These are phyloP conservation scores for Aurinia saxatilis DNA, from an alignment of 345 rosid species.

Conservation along the genomic window DNA sequence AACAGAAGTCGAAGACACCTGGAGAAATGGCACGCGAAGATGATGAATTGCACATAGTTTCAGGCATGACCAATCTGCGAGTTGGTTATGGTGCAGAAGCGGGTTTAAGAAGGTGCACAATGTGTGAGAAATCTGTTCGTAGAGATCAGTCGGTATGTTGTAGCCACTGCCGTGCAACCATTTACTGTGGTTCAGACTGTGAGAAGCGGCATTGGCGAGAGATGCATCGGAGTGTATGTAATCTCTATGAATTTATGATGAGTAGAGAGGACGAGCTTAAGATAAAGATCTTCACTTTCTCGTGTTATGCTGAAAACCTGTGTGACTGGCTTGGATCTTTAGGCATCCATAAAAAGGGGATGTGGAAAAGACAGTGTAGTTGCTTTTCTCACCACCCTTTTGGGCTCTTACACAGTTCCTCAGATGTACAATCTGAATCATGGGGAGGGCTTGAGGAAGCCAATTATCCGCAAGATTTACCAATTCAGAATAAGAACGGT, in stretches of 20 bases:
- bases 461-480: conserved; percentile 41
- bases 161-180: conserved; percentile 41
- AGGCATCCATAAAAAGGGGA: conserved; percentile 48
- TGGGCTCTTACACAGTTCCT: conserved; percentile 38
- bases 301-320: conserved; percentile 37
- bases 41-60: conserved; percentile 1
- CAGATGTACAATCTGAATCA: conserved; percentile 42
- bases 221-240: conserved; percentile 39
- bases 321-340: conserved; percentile 51
- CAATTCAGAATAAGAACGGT: conserved; percentile 30
- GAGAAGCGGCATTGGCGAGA: conserved; percentile 59
- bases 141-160: conserved; percentile 44
- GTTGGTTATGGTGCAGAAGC: conserved; percentile 17
- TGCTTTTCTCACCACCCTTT: conserved; percentile 46
- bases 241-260: conserved; percentile 54
- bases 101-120: conserved; percentile 32
- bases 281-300: conserved; percentile 42
- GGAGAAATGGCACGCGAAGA: background rate
- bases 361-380: conserved; percentile 59
- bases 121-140: conserved; percentile 42
- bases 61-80: background rate
- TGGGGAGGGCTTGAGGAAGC: conserved; percentile 48
- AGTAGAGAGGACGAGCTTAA: conserved; percentile 51
- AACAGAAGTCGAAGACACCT: conserved; percentile 30
- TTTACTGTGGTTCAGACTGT: conserved; percentile 40